Evolutionary conservation across 345 rosid genomes (phyloP), one percentile per base, ranked within the genome.

Genomic region (Gossypium turneri): DNA sequence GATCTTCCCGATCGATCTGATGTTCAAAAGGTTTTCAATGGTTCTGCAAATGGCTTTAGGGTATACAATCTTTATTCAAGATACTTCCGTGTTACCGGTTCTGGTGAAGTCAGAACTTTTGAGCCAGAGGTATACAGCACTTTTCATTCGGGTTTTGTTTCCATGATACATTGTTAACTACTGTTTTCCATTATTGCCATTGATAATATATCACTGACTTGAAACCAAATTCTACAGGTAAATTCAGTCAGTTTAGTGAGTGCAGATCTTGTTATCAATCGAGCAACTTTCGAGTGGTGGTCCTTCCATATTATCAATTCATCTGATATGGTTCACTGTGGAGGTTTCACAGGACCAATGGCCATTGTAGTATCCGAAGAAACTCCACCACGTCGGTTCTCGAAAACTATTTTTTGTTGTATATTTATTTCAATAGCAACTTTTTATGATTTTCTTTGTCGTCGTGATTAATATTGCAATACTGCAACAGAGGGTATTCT

Each of bases 341-440:
- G 91, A 79, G 91, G 90, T 80, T 82, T 82, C 78, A 75, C 82
- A 38, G 99, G 99, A 77, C 97, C 99, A 55, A 93, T 84, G 88
- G 99, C 98, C 50, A 77, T 95, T 76, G 80, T 93, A 81, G 73
- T 93, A 76, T 95, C 97, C 0, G 98, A 95, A 80, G 99, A 95
- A 88, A 93, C 94, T 43, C 99, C 98, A 50, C 98, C 98, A 15
- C 98, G 99, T 95, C 82, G 88, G 98, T 87, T 58, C 50, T 51
- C 58, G 59, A 47, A 64, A 61, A 43, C 69, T 47, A 5, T 67
- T 74, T 44, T 20, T 55, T 57, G 53, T 63, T 62, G 19, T 19
- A 22, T 47, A 52, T 66, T 15, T 69, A 79, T 70, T 71, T 9
- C 55, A 10, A 58, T 76, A 50, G 55, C 34, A 50, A 34, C 62